Evolutionary conservation across 164 flowering plant species (phyloP).

Genomic region (Cinnamomum micranthum): DNA sequence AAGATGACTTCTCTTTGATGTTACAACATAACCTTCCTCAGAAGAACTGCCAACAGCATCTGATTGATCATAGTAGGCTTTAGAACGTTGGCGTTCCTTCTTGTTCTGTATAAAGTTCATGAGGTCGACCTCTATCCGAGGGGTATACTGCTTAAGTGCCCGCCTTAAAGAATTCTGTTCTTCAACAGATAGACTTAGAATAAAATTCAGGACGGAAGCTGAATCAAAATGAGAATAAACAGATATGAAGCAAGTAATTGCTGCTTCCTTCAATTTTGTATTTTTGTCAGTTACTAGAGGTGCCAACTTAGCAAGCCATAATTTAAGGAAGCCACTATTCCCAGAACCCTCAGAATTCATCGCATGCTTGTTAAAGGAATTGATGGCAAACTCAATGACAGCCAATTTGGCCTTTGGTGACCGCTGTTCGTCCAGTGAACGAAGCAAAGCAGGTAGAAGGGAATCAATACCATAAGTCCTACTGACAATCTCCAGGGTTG

Average conservation of each 20-base stretch:
- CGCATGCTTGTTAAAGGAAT: constrained; percentile 79
- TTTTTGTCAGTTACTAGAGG: constrained; percentile 87
- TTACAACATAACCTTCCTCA: constrained; percentile 78
- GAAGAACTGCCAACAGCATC: constrained; percentile 88
- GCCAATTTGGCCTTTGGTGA: constrained; percentile 99
- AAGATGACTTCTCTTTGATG: constrained; percentile 53
- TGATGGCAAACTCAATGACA: constrained; percentile 88
- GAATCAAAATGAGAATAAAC: constrained; percentile 83
- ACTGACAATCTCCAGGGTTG: constrained; percentile 81
- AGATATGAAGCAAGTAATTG: constrained; percentile 85
- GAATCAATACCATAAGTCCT: constrained; percentile 89
- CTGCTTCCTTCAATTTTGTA: constrained; percentile 86
- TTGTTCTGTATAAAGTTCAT: constrained; percentile 89
- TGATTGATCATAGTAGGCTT: constrained; percentile 72
- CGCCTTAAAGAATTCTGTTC: constrained; percentile 94
- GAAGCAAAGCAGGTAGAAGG: constrained; percentile 91
- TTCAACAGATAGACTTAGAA: constrained; percentile 89
- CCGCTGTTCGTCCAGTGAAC: constrained; percentile 97
- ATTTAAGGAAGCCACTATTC: constrained; percentile 73
- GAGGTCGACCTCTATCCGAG: constrained; percentile 96
- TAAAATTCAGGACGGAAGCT: constrained; percentile 71
- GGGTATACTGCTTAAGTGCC: constrained; percentile 89
- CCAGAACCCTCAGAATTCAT: constrained; percentile 67
- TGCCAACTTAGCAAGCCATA: constrained; percentile 92
- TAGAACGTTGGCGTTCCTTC: constrained; percentile 76